Evolutionary conservation across 75 land plant genomes (phyloP).

Genomic region (Pseudotsuga menziesii): DNA sequence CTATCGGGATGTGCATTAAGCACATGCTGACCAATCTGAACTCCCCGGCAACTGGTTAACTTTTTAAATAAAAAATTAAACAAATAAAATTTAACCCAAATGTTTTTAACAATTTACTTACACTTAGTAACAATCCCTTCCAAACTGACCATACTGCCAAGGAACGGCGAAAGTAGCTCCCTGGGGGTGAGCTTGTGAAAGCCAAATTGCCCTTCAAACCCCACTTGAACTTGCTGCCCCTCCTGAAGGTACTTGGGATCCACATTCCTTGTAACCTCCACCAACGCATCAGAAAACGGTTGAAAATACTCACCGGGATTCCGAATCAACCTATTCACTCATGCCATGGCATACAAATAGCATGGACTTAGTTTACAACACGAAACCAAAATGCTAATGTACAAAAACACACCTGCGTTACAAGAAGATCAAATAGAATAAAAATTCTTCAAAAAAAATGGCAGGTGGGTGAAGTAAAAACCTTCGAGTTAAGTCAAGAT

Average conservation of each 20-base stretch:
- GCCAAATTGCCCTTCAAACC: conserved; percentile 95
- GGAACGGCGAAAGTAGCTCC: conserved; percentile 88
- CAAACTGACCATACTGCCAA: conserved; percentile 92
- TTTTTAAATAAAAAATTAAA: background rate
- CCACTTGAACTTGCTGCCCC: conserved; percentile 84
- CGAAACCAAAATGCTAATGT: too few relatives aligned
- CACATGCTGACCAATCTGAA: too few relatives aligned
- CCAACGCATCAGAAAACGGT: conserved; percentile 80
- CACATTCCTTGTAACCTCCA: conserved; percentile 58
- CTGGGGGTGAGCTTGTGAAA: conserved; percentile 93
- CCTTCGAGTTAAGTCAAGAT: conserved; percentile 75
- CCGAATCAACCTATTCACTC: conserved; percentile 50
- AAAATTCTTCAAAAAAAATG: background rate
- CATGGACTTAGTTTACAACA: too few relatives aligned
- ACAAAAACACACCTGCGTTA: too few relatives aligned
- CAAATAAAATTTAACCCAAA: background rate
- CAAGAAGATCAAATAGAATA: background rate
- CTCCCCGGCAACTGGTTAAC: background rate
- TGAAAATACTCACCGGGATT: conserved; percentile 83
- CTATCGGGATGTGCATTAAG: too few relatives aligned
- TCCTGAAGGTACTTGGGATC: conserved; percentile 76
- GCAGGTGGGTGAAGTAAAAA: conserved; percentile 5
- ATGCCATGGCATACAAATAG: too few relatives aligned
- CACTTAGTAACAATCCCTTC: conserved; percentile 99
- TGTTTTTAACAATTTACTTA: conserved; percentile 15